Conservation (phyloP, 805 yeast genomes). For the Candida glaebosa region DNA sequence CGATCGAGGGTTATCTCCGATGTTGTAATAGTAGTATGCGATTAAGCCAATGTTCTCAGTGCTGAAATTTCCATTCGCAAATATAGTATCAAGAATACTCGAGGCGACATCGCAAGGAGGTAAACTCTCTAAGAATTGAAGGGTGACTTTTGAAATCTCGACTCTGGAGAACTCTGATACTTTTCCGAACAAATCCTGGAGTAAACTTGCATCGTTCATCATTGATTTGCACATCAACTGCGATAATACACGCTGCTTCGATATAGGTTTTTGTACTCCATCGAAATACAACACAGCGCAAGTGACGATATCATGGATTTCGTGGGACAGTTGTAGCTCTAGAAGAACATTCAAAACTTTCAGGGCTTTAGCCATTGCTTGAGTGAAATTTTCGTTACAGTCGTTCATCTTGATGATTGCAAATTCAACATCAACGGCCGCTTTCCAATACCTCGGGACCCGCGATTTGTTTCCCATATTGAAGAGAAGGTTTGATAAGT, state of each 20-base stretch:
- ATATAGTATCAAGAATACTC: conserved; percentile 13
- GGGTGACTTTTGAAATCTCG: conserved; percentile 12
- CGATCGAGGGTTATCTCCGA: conserved; percentile 14
- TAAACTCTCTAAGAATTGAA: conserved; percentile 19
- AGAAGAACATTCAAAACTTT: conserved; percentile 28
- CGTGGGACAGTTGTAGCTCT: conserved; percentile 9
- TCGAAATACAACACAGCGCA: neutral
- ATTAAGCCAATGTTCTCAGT: conserved; percentile 11
- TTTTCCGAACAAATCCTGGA: neutral
- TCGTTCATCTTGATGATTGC: conserved; percentile 12
- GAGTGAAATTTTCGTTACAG: conserved; percentile 1
- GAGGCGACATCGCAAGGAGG: conserved; percentile 14
- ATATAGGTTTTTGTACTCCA: neutral
- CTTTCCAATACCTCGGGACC: conserved; percentile 10
- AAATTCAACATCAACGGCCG: conserved; percentile 30
- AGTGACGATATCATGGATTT: neutral
- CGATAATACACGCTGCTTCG: neutral
- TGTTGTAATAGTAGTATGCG: conserved; percentile 19
- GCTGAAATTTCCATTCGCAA: conserved; percentile 11
- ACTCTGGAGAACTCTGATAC: neutral
- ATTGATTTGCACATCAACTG: conserved; percentile 1
- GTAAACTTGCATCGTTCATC: neutral
- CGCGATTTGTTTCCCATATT: conserved; percentile 31
- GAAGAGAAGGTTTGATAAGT: conserved; percentile 44
- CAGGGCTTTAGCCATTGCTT: conserved; percentile 22